Evolutionary conservation across 352 stramenopile species (phyloP), one percentile per base, ranked within the genome.

Genomic region (Pythium dissotocum): DNA sequence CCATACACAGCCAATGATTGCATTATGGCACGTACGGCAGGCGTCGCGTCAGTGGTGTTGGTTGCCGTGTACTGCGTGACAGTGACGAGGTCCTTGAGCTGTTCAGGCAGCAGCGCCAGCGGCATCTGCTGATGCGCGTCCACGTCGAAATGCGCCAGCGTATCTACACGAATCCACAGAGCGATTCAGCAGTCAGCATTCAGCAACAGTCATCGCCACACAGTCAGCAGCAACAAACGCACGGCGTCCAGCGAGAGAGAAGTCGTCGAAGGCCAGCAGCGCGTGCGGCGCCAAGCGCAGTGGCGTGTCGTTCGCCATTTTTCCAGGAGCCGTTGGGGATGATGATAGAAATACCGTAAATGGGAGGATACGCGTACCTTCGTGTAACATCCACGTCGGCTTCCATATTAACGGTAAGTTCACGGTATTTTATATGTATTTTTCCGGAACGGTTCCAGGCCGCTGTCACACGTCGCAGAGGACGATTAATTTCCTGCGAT

Each of bases 221-320:
- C 33, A 38, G 33, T 9, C 33, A 38, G 33, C 33, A 38, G 5
- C 9, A 44, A 12, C 36, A 16, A 14, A 51, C 80, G 70, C 75
- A 91, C 83, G 73, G 53, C 78, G 76, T n/a, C 80, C 82, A 9
- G 83, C 81, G 38, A 70, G 71, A 35, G 83, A 88, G 58, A 90
- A 87, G 74, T 91, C 83, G 62, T 91, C 79, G 61, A 91, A 90
- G 36, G 83, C 78, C 42, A 91, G 75, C 64, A 86, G 76, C 53
- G 88, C 80, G 51, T 73, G 65, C 24, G 60, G 35, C 49, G 67
- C 67, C 13, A 72, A 54, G 5, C 10, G 32, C 35, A 24, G 52
- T 24, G 44, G 35, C 16, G 42, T 30, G 40, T 53, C 36, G 49
- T 38, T 38, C 4, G 59, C 59, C 59, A 65, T 56, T 26, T 4